These are phyloP conservation scores for Lactarius psammicola DNA, from an alignment of 768 basidiomycete genomes.

Conservation along the genomic window DNA sequence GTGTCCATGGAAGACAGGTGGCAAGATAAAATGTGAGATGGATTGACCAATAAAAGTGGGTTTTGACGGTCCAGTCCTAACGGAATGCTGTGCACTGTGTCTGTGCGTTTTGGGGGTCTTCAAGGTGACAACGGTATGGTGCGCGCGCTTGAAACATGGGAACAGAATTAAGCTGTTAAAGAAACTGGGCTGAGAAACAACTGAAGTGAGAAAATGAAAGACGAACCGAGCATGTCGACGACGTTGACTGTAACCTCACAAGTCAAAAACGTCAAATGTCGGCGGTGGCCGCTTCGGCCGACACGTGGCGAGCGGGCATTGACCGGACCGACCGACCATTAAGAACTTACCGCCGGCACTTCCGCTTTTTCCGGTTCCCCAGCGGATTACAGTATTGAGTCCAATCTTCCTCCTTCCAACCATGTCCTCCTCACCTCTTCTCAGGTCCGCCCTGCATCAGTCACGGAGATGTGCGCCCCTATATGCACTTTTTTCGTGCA, in stretches of 20 bases:
- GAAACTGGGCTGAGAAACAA: background rate
- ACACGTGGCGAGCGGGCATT: background rate
- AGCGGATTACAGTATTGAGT: background rate
- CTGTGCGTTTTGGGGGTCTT: background rate
- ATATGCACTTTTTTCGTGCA: background rate
- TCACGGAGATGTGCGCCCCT: constrained; percentile 14
- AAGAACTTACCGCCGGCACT: background rate
- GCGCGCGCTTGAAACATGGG: constrained; percentile 10
- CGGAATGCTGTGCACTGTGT: background rate
- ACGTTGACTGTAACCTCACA: background rate
- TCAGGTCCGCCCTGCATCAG: constrained; percentile 12
- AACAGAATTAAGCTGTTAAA: background rate
- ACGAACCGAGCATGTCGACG: background rate
- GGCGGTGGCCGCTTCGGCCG: background rate
- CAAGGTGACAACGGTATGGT: constrained; percentile 1
- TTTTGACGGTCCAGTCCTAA: background rate
- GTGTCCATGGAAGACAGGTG: constrained; percentile 28
- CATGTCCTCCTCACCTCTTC: constrained; percentile 16
- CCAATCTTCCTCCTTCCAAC: background rate
- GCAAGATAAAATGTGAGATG: background rate
- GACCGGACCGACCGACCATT: background rate
- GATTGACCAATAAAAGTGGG: constrained; percentile 1
- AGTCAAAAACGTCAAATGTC: background rate
- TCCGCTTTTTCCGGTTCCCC: background rate
- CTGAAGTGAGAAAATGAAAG: background rate